phyloP scores from a whole-genome alignment of 2,329 filamentous ascomycete genomes.

The Cryphonectria parasitica region DNA sequence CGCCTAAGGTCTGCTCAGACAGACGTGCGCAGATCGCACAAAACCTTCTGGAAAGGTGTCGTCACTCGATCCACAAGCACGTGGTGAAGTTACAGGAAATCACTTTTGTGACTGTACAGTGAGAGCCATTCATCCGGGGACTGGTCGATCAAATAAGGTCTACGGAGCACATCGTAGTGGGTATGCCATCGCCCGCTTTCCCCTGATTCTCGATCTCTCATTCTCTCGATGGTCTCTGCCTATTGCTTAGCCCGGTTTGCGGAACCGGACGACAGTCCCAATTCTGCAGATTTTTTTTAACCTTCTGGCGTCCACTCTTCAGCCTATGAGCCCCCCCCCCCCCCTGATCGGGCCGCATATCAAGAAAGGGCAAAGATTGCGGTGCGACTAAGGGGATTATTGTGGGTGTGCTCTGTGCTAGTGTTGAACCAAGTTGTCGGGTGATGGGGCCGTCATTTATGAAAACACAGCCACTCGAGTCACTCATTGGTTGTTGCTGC shows the following conservation, averaged over 20 bases:
- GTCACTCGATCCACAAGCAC: conserved; percentile 3
- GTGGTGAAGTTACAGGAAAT: neutral
- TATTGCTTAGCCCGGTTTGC: neutral
- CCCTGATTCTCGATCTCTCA: conserved; percentile 1
- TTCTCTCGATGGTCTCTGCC: neutral
- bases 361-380: neutral
- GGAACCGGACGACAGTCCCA: neutral
- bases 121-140: neutral
- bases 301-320: neutral
- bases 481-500: conserved; percentile 1
- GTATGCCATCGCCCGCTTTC: neutral
- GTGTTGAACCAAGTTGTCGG: neutral
- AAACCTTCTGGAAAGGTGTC: neutral
- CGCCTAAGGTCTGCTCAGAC: neutral
- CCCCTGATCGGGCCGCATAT: conserved; percentile 6
- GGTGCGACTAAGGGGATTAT: neutral
- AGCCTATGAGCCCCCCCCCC: neutral
- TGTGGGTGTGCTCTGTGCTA: neutral
- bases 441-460: conserved; percentile 3
- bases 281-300: neutral
- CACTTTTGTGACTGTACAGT: neutral
- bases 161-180: neutral
- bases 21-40: conserved; percentile 11
- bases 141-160: conserved; percentile 12
- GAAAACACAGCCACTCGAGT: neutral